phyloP scores from a whole-genome alignment of 2,329 filamentous ascomycete species.

The Pseudopithomyces maydicus region DNA sequence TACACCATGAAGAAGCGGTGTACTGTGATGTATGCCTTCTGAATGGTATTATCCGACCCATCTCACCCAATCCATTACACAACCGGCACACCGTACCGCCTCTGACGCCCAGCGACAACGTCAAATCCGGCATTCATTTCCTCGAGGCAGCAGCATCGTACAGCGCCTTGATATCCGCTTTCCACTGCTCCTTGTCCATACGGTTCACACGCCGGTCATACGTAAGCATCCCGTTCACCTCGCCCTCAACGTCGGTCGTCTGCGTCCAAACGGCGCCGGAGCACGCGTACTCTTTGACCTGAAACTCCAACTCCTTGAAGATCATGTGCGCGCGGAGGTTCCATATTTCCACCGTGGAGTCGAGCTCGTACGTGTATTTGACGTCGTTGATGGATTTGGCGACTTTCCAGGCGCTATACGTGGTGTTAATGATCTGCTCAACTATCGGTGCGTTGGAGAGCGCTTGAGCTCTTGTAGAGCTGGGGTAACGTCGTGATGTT shows the following conservation, averaged over 20 bases:
- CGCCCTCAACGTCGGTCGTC: slow-evolving; percentile 75
- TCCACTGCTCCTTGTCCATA: slow-evolving; percentile 64
- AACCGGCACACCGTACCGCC: too few relatives aligned
- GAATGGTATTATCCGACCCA: too few relatives aligned
- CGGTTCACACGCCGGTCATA: slow-evolving; percentile 68
- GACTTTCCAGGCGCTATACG: slow-evolving; percentile 67
- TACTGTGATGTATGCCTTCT: too few relatives aligned
- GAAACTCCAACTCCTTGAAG: slow-evolving; percentile 54
- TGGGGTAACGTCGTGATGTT: background rate
- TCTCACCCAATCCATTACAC: too few relatives aligned
- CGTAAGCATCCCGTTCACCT: slow-evolving; percentile 73
- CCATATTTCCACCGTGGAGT: slow-evolving; percentile 62
- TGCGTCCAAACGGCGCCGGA: slow-evolving; percentile 74
- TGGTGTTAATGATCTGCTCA: background rate
- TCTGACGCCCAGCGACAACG: slow-evolving; percentile 7
- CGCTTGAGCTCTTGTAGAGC: too few relatives aligned
- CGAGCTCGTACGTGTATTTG: slow-evolving; percentile 71
- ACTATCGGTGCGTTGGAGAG: too few relatives aligned
- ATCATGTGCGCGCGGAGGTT: slow-evolving; percentile 67
- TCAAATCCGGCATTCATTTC: slow-evolving; percentile 3
- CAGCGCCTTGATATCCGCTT: slow-evolving; percentile 61
- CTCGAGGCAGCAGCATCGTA: slow-evolving; percentile 54
- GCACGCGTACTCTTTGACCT: slow-evolving; percentile 63
- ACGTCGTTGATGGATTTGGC: slow-evolving; percentile 63
- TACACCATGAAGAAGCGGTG: background rate